Conservation (phyloP, 257 asterid species). For the Nicotiana knightiana region DNA sequence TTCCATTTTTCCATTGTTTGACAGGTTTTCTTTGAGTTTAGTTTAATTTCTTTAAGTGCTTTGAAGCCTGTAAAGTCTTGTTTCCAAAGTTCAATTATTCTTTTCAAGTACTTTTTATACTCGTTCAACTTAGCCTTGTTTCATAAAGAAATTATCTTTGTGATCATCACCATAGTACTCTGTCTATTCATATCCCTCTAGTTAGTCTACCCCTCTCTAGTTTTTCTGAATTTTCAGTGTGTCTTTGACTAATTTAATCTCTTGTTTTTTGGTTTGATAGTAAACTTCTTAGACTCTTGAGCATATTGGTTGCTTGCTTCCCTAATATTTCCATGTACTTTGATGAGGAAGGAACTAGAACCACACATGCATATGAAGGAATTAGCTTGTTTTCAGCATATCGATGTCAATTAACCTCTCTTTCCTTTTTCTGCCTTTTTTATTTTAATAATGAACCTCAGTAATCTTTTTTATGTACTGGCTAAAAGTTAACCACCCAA, state of each 20-base stretch:
- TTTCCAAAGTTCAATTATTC: too few species aligned
- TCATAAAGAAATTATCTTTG: not conserved
- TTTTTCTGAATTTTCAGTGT: not conserved
- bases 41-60: not conserved
- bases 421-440: not conserved
- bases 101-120: not conserved
- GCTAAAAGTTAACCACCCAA: not conserved
- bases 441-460: not conserved
- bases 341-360: not conserved
- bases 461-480: not conserved
- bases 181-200: not conserved
- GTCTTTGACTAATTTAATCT: not conserved
- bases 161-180: conserved; percentile 1
- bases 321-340: not conserved
- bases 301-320: not conserved
- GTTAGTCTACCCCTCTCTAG: not conserved
- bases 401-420: not conserved
- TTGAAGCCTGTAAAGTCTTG: not conserved
- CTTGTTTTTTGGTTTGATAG: not conserved
- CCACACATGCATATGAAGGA: not conserved
- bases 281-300: not conserved
- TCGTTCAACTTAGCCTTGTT: not conserved
- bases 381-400: not conserved
- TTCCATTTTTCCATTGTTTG: not conserved
- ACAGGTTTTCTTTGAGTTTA: not conserved